Percentiles rank a stretch among this genome's conserved stretches.
Conservation (phyloP, 192 early-diverging fungal species). For the Podila epicladia region DNA sequence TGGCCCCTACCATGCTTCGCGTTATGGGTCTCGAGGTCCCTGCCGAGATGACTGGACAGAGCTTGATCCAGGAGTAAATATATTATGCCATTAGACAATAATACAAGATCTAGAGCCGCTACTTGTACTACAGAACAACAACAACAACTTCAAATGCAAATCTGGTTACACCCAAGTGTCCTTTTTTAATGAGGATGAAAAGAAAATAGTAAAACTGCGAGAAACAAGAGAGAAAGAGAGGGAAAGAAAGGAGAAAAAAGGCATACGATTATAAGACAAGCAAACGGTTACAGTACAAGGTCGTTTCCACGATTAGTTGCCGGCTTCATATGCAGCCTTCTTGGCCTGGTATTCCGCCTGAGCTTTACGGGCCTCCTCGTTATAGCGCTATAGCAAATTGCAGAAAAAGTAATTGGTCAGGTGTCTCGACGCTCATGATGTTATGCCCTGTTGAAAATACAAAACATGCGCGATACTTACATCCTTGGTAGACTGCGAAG, state of each 20-base stretch:
- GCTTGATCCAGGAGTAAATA: slow-evolving; percentile 40
- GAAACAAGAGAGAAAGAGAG: neutral
- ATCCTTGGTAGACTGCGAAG: slow-evolving; percentile 9
- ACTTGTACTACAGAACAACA: too few species aligned
- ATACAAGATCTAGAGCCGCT: neutral
- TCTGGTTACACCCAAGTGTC: too few species aligned
- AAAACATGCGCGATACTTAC: neutral
- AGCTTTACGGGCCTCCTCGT: neutral
- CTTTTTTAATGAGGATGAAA: neutral
- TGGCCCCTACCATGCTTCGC: slow-evolving; percentile 94
- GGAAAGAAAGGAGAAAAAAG: neutral
- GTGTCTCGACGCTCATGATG: neutral
- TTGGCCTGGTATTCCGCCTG: slow-evolving; percentile 11
- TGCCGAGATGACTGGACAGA: slow-evolving; percentile 93
- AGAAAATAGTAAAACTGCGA: neutral
- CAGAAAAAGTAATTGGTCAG: neutral
- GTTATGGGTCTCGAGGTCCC: slow-evolving; percentile 94
- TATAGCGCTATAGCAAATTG: neutral
- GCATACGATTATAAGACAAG: neutral
- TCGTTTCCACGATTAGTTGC: neutral
- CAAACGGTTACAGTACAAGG: neutral
- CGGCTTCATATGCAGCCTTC: slow-evolving; percentile 21
- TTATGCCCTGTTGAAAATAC: too few species aligned
- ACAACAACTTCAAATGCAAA: too few species aligned
- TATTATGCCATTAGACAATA: neutral